Evolutionary conservation across 257 asterid species (phyloP).

Genomic region (Prunella vulgaris): DNA sequence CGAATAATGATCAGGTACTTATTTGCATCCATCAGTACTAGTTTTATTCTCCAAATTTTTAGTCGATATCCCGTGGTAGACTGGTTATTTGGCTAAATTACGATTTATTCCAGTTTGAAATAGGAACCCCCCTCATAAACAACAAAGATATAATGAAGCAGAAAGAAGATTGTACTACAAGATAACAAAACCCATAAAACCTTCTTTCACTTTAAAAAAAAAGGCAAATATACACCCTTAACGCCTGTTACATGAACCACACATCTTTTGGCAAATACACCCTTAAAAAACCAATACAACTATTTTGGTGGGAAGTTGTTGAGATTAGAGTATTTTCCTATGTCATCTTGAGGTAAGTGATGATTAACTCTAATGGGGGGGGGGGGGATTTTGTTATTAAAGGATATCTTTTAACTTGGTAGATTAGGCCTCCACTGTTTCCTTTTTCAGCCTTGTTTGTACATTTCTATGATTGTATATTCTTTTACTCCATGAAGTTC

Average conservation of each 20-base stretch:
- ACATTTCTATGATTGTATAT: neutral
- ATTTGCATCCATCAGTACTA: slow-evolving; percentile 5
- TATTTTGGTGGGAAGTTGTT: neutral
- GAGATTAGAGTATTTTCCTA: neutral
- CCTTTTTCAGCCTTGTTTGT: neutral
- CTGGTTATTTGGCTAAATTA: neutral
- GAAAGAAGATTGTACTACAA: neutral
- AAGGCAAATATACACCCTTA: neutral
- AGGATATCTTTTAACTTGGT: neutral
- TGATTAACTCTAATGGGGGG: neutral
- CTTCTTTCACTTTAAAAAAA: neutral
- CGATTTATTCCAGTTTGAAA: neutral
- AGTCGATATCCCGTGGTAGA: neutral
- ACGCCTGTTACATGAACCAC: neutral
- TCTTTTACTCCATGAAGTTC: neutral
- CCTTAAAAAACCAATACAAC: no score
- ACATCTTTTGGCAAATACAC: neutral
- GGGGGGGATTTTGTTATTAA: neutral
- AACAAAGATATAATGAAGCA: neutral
- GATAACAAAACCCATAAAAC: neutral
- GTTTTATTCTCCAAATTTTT: neutral
- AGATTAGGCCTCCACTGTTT: neutral
- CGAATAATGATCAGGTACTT: slow-evolving; percentile 52
- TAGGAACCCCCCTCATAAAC: neutral
- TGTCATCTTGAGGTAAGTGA: neutral